These are phyloP conservation scores for Spencermartinsiella europaea DNA, from an alignment of 805 yeast species.

Conservation along the genomic window DNA sequence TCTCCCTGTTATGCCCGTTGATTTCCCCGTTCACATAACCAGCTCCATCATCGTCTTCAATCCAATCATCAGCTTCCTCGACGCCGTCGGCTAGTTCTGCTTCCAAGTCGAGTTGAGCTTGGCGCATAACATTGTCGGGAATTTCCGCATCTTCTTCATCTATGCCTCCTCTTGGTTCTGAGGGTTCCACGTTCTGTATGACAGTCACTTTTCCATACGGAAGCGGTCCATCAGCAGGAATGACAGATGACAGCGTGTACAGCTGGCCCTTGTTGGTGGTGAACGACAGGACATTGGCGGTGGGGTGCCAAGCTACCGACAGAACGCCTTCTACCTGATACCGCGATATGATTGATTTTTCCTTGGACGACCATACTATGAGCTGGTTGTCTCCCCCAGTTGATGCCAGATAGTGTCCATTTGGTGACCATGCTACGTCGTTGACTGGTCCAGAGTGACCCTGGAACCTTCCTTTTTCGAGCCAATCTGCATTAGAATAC, in stretches of 20 bases:
- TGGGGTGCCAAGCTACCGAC: constrained; percentile 37
- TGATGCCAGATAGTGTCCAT: constrained; percentile 56
- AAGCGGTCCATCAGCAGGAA: constrained; percentile 19
- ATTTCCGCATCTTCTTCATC: constrained; percentile 21
- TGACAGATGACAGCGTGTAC: constrained; percentile 17
- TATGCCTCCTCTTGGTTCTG: constrained; percentile 17
- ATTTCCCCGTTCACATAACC: constrained; percentile 34
- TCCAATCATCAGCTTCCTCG: constrained; percentile 46
- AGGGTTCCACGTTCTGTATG: neutral
- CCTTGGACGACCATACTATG: constrained; percentile 50
- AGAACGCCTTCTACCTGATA: constrained; percentile 25
- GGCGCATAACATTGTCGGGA: neutral
- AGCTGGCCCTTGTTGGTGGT: constrained; percentile 32
- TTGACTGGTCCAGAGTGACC: constrained; percentile 33
- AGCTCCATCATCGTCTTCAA: constrained; percentile 60
- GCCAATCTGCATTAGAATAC: constrained; percentile 25
- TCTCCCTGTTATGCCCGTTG: constrained; percentile 20
- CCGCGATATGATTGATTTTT: constrained; percentile 32
- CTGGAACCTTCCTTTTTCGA: constrained; percentile 19
- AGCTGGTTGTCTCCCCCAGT: constrained; percentile 48
- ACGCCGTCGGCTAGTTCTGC: constrained; percentile 31
- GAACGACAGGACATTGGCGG: constrained; percentile 29
- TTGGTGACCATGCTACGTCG: constrained; percentile 57
- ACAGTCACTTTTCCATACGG: constrained; percentile 25
- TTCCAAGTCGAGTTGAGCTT: constrained; percentile 28